Evolutionary conservation across 345 rosid species (phyloP).

Genomic region (Psidium guajava): DNA sequence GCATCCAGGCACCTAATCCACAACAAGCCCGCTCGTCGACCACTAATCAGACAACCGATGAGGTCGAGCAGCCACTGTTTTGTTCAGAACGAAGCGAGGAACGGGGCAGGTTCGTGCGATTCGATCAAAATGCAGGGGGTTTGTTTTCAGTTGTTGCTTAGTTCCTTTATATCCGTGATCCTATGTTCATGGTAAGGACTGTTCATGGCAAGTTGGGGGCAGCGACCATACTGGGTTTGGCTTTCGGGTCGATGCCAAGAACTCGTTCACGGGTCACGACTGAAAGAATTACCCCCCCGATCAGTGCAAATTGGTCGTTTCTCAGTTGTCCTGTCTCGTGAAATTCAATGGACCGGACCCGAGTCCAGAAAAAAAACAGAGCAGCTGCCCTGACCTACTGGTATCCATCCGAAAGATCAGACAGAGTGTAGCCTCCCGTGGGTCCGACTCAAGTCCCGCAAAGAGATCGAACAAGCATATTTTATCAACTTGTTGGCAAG

Average conservation of each 20-base stretch:
- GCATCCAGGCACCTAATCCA: neutral
- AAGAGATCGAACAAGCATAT: neutral
- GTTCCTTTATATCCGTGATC: too few species aligned
- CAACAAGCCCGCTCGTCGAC: neutral
- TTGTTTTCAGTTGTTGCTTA: neutral
- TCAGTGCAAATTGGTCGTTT: neutral
- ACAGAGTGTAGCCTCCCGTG: neutral
- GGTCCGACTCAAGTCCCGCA: neutral
- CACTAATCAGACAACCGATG: accelerated
- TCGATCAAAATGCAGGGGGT: neutral
- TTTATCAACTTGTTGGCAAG: neutral
- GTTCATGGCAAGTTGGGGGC: neutral
- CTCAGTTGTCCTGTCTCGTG: neutral
- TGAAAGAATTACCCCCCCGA: neutral
- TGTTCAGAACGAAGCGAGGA: neutral
- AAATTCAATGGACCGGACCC: neutral
- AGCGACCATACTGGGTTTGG: neutral
- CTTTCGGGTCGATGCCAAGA: neutral
- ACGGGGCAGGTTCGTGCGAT: neutral
- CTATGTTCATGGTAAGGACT: neutral
- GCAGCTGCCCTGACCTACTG: neutral
- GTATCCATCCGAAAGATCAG: neutral
- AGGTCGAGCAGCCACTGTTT: neutral
- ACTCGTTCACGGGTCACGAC: neutral
- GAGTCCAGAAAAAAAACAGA: neutral